Conservation (phyloP, 1,139 yeast species). For the Pichia sp. region DNA sequence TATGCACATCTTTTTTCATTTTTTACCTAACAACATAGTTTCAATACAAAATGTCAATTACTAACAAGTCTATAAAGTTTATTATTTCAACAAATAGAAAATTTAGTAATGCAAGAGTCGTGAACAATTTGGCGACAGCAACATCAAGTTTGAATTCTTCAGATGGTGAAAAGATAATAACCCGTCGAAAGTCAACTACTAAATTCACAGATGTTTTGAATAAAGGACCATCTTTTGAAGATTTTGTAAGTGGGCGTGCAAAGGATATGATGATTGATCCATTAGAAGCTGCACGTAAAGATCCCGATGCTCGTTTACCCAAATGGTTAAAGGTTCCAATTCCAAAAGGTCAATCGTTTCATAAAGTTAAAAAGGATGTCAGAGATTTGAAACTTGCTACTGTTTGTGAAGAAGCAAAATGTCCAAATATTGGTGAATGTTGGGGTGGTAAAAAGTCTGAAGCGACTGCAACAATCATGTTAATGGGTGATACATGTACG, state of each 20-base stretch:
- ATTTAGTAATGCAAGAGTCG: neutral
- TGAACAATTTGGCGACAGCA: neutral
- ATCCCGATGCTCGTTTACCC: slow-evolving; percentile 62
- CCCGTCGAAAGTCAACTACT: slow-evolving; percentile 46
- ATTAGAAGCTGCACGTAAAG: slow-evolving; percentile 55
- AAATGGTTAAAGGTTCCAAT: slow-evolving; percentile 92
- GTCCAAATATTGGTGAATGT: slow-evolving; percentile 98
- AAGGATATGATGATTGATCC: slow-evolving; percentile 58
- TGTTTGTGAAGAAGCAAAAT: slow-evolving; percentile 96
- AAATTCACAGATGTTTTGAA: slow-evolving; percentile 65
- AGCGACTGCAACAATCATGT: slow-evolving; percentile 99
- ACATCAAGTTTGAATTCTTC: neutral
- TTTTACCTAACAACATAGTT: neutral
- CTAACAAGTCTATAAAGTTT: neutral
- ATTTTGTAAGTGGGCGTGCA: slow-evolving; percentile 78
- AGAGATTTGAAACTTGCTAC: slow-evolving; percentile 85
- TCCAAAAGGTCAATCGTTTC: slow-evolving; percentile 83
- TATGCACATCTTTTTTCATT: neutral
- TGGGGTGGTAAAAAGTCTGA: slow-evolving; percentile 97
- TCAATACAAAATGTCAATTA: neutral
- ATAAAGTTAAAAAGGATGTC: slow-evolving; percentile 76
- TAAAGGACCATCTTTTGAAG: slow-evolving; percentile 91
- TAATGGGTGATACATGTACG: slow-evolving; percentile 97
- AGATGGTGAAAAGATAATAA: slow-evolving; percentile 8
- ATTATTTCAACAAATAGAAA: neutral